A percentile compares a stretch with the other conserved stretches of the same genome.
Evolutionary conservation across 192 early-diverging fungal genomes (phyloP).

Genomic region (Entomortierella beljakovae): DNA sequence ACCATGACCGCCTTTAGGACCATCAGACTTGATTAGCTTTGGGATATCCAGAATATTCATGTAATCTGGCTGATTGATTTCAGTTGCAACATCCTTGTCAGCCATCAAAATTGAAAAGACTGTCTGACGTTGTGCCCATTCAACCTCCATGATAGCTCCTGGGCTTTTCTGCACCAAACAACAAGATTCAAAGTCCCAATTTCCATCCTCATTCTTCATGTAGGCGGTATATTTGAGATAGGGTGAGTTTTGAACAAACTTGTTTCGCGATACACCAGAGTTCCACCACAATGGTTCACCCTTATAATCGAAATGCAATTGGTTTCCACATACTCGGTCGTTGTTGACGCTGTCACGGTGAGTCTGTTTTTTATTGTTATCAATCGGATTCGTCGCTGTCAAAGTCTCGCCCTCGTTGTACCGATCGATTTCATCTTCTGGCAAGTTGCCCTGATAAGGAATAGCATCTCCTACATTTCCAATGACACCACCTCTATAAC

Average conservation of each 20-base stretch:
- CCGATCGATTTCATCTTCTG: slow-evolving; percentile 33
- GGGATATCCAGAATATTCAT: slow-evolving; percentile 42
- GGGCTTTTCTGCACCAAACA: slow-evolving; percentile 55
- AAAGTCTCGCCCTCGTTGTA: slow-evolving; percentile 27
- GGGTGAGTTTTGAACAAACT: slow-evolving; percentile 30
- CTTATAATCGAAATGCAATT: slow-evolving; percentile 54
- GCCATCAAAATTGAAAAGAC: slow-evolving; percentile 31
- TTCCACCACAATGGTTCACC: slow-evolving; percentile 64
- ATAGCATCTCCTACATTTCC: slow-evolving; percentile 61
- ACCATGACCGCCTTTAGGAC: slow-evolving; percentile 39
- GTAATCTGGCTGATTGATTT: slow-evolving; percentile 4
- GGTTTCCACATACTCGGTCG: slow-evolving; percentile 59
- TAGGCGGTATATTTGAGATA: slow-evolving; percentile 45
- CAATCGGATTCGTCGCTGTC: slow-evolving; percentile 23
- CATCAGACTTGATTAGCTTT: slow-evolving; percentile 12
- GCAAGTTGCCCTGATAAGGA: slow-evolving; percentile 28
- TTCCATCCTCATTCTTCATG: slow-evolving; percentile 55
- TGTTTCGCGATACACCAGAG: slow-evolving; percentile 59
- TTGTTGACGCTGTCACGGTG: slow-evolving; percentile 11
- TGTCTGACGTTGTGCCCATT: slow-evolving; percentile 39
- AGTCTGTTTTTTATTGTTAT: background rate
- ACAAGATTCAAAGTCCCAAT: slow-evolving; percentile 57
- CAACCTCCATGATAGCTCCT: slow-evolving; percentile 41
- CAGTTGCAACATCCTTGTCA: slow-evolving; percentile 24
- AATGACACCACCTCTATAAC: slow-evolving; percentile 59